These are phyloP conservation scores for Chenopodium quinoa DNA, from an alignment of 148 eudicot genomes.

Conservation along the genomic window DNA sequence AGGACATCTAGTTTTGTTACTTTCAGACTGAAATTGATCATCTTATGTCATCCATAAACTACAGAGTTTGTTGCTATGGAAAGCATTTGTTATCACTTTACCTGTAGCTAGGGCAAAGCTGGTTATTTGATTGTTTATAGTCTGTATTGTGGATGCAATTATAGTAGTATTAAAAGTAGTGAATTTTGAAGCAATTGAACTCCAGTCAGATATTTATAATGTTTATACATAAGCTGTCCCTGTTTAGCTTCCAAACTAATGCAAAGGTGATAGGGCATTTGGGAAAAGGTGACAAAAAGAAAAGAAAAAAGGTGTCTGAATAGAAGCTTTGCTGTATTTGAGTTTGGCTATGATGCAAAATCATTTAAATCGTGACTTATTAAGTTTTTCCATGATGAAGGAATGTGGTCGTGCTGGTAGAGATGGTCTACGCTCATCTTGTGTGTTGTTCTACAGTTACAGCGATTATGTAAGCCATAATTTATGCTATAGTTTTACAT, in stretches of 20 bases:
- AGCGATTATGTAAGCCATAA: conserved; percentile 77
- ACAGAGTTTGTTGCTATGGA: background rate
- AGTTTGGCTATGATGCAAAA: background rate
- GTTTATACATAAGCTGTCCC: background rate
- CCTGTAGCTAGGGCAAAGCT: background rate
- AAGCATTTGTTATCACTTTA: background rate
- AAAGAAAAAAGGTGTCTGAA: background rate
- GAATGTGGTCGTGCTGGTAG: conserved; percentile 99
- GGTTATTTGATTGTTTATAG: background rate
- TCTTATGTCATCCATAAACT: background rate
- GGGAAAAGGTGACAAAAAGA: background rate
- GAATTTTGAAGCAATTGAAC: background rate
- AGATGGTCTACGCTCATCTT: conserved; percentile 82
- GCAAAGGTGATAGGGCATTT: background rate
- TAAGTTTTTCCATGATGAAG: conserved; percentile 33
- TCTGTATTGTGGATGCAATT: background rate
- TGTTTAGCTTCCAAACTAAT: background rate
- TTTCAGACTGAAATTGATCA: background rate
- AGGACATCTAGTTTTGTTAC: background rate
- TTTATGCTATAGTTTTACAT: too few relatives aligned
- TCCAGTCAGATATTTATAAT: background rate
- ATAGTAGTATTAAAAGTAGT: background rate
- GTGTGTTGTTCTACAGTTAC: conserved; percentile 86
- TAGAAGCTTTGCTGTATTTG: background rate
- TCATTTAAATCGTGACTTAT: background rate